phyloP scores from a whole-genome alignment of 352 stramenopile species.

The Globisporangium apiculatum region DNA sequence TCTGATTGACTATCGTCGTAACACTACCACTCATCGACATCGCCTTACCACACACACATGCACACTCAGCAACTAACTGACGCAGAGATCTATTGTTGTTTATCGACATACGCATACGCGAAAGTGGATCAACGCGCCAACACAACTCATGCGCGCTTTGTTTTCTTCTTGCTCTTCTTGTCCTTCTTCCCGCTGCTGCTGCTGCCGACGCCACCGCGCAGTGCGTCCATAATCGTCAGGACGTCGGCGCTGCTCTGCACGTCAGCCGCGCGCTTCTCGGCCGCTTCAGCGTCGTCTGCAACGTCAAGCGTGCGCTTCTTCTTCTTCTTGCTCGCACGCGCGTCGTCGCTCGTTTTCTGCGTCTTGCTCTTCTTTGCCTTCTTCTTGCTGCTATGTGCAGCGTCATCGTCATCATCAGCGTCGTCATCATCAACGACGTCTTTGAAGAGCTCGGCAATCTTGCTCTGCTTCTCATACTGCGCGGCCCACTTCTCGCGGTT shows the following conservation, averaged over 20 bases:
- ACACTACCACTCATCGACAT: too few relatives aligned
- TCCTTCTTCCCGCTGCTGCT: conserved; percentile 42
- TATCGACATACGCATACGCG: too few relatives aligned
- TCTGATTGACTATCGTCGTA: too few relatives aligned
- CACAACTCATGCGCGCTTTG: conserved; percentile 3
- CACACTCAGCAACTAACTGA: too few relatives aligned
- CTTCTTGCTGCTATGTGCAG: conserved; percentile 1
- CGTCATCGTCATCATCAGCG: conserved; percentile 4
- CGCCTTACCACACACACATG: too few relatives aligned
- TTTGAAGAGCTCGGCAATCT: conserved; percentile 75
- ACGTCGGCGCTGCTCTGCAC: conserved; percentile 43
- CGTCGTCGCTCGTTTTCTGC: conserved; percentile 10
- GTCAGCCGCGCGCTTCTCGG: conserved; percentile 22
- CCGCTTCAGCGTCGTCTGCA: conserved; percentile 15
- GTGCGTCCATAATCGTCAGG: conserved; percentile 57
- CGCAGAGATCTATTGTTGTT: too few relatives aligned
- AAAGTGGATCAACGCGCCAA: not conserved
- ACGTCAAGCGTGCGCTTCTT: conserved; percentile 40
- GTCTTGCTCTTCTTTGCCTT: conserved; percentile 16
- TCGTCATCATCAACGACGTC: conserved; percentile 46
- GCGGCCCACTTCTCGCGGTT: conserved; percentile 73
- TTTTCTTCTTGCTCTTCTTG: conserved; percentile 16
- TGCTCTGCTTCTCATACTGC: conserved; percentile 71
- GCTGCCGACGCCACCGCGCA: conserved; percentile 28
- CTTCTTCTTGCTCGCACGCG: conserved; percentile 20